Evolutionary conservation across 306 rosid species (phyloP).

Genomic region (Rubus idaeus): DNA sequence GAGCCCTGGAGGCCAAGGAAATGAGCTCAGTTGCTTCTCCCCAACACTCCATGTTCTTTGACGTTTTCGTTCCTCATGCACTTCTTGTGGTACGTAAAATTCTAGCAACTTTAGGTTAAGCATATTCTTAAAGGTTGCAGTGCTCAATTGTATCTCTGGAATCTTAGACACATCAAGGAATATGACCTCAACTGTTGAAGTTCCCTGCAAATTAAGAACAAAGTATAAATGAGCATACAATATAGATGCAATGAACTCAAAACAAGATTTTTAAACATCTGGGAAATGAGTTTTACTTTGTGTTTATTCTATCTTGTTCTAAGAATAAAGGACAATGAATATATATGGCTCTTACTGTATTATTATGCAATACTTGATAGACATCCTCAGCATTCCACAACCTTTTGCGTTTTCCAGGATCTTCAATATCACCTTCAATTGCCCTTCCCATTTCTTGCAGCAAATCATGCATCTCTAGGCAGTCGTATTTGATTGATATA

Average conservation of each 20-base stretch:
- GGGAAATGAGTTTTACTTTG: not conserved
- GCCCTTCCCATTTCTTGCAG: constrained; percentile 34
- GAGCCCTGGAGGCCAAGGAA: no score
- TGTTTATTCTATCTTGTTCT: not conserved
- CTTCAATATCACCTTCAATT: constrained; percentile 12
- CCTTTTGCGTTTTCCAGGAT: constrained; percentile 13
- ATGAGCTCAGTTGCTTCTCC: no score
- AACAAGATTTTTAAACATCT: not conserved
- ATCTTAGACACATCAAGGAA: not conserved
- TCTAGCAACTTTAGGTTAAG: no score
- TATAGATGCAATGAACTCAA: not conserved
- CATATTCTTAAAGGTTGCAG: no score
- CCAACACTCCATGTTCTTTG: no score
- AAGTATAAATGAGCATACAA: not conserved
- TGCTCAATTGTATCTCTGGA: no score
- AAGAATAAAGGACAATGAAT: not conserved
- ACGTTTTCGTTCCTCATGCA: no score
- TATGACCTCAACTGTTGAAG: constrained; percentile 9
- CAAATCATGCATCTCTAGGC: constrained; percentile 36
- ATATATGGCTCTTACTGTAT: constrained; percentile 1
- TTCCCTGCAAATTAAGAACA: constrained; percentile 7
- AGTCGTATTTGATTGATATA: not conserved
- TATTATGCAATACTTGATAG: constrained; percentile 19
- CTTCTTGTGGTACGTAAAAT: no score
- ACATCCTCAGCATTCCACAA: constrained; percentile 22